Evolutionary conservation across 2,329 filamentous ascomycete genomes (phyloP).

Genomic region (Xylaria sp.): DNA sequence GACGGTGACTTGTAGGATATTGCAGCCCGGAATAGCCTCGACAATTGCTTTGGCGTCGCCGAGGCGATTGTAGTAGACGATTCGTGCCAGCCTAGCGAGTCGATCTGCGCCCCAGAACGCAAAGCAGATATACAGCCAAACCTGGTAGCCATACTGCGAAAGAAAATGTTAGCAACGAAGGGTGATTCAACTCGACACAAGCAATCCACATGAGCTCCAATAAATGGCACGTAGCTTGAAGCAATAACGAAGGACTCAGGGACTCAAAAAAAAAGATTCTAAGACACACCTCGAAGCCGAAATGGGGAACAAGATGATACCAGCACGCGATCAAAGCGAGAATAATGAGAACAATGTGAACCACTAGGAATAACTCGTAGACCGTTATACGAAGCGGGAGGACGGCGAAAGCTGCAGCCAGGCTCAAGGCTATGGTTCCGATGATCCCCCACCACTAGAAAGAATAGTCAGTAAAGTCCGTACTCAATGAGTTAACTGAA

Average conservation of each 20-base stretch:
- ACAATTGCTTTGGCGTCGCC: conserved; percentile 30
- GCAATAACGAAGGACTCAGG: not conserved
- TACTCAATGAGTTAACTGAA: not conserved
- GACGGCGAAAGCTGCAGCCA: conserved; percentile 45
- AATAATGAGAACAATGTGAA: conserved; percentile 48
- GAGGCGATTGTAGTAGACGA: conserved; percentile 41
- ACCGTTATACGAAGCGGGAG: conserved; percentile 46
- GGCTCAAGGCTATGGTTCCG: conserved; percentile 42
- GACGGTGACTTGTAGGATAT: conserved; percentile 38
- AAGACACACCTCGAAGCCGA: conserved; percentile 32
- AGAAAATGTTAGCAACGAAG: not conserved
- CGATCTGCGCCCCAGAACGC: conserved; percentile 45
- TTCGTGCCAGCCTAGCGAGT: conserved; percentile 36
- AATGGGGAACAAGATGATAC: conserved; percentile 44
- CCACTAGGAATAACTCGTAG: conserved; percentile 48
- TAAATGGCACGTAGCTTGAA: not conserved
- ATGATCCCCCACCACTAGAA: conserved; percentile 46
- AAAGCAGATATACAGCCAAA: conserved; percentile 46
- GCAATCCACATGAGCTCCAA: not conserved
- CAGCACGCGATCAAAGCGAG: conserved; percentile 45
- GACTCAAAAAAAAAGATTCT: not conserved
- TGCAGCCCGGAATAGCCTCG: conserved; percentile 33
- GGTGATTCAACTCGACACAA: too few relatives aligned
- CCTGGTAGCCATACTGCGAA: conserved; percentile 43
- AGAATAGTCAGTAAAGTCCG: conserved; percentile 15